phyloP scores from a whole-genome alignment of 2,329 filamentous ascomycete genomes.

The Alternaria triticimaculans region DNA sequence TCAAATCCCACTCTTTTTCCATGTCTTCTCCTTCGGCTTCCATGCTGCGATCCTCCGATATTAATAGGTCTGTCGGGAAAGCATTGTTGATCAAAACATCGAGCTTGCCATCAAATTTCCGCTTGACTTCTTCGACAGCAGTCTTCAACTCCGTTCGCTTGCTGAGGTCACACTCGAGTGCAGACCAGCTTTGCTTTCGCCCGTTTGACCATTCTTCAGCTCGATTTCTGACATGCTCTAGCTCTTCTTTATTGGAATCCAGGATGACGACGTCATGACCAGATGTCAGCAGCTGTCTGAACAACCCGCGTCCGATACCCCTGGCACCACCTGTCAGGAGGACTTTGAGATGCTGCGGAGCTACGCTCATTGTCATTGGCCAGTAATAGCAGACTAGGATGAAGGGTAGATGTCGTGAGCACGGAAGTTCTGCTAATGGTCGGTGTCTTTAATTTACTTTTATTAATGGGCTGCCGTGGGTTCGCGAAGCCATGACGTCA shows the following conservation, averaged over 20 bases:
- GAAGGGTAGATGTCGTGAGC: background rate
- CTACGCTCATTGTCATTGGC: constrained; percentile 1
- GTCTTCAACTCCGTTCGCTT: constrained; percentile 47
- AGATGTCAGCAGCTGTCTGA: constrained; percentile 50
- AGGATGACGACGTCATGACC: constrained; percentile 57
- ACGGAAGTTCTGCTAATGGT: background rate
- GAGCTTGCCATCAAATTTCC: constrained; percentile 43
- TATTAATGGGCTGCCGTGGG: too few relatives aligned
- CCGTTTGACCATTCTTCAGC: constrained; percentile 36
- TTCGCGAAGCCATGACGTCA: background rate
- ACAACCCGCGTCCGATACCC: constrained; percentile 56
- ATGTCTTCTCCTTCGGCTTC: constrained; percentile 40
- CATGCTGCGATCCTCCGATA: constrained; percentile 34
- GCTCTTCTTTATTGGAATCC: constrained; percentile 52
- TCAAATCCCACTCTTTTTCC: constrained; percentile 44
- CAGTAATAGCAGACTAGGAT: background rate
- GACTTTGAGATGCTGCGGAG: constrained; percentile 28
- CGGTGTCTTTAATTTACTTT: background rate
- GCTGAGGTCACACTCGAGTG: constrained; percentile 49
- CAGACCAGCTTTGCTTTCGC: constrained; percentile 21
- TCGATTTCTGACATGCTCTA: constrained; percentile 45
- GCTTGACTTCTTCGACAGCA: constrained; percentile 45
- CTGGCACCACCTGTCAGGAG: constrained; percentile 54
- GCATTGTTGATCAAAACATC: constrained; percentile 48
- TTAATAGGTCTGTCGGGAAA: constrained; percentile 36